phyloP scores from a whole-genome alignment of 192 early-diverging fungal species.

The Gryganskiella cystojenkinii region DNA sequence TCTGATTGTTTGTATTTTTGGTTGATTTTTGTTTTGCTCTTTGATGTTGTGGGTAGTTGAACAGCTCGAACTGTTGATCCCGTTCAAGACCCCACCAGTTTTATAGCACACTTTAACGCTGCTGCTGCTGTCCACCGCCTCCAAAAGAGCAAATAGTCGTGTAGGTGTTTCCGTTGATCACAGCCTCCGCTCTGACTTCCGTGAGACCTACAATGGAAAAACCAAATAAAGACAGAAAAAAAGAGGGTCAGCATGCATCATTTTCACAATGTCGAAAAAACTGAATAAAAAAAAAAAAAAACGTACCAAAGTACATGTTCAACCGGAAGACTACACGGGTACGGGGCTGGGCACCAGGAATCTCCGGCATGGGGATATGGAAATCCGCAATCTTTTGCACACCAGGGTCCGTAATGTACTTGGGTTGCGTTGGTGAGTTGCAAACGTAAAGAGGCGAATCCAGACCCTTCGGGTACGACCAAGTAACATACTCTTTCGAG shows the following conservation, averaged over 20 bases:
- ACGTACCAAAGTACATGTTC: conserved; percentile 45
- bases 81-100: too few species aligned
- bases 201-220: conserved; percentile 47
- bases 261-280: neutral
- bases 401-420: conserved; percentile 55
- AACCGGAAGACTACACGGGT: conserved; percentile 54
- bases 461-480: conserved; percentile 49
- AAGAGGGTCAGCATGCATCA: neutral
- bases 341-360: conserved; percentile 46
- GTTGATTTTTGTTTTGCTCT: too few species aligned
- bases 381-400: conserved; percentile 59
- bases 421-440: conserved; percentile 50
- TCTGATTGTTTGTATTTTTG: too few species aligned
- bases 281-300: neutral
- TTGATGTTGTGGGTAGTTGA: too few species aligned
- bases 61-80: too few species aligned
- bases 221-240: neutral
- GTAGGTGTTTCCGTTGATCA: conserved; percentile 59
- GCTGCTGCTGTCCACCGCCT: conserved; percentile 17
- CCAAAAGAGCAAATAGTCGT: conserved; percentile 60
- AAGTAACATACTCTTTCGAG: conserved; percentile 51
- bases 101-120: too few species aligned
- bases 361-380: conserved; percentile 52
- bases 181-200: conserved; percentile 62
- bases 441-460: conserved; percentile 44